These are phyloP conservation scores for Epichloe sylvatica DNA, from an alignment of 2,329 filamentous ascomycete species.

Conservation along the genomic window DNA sequence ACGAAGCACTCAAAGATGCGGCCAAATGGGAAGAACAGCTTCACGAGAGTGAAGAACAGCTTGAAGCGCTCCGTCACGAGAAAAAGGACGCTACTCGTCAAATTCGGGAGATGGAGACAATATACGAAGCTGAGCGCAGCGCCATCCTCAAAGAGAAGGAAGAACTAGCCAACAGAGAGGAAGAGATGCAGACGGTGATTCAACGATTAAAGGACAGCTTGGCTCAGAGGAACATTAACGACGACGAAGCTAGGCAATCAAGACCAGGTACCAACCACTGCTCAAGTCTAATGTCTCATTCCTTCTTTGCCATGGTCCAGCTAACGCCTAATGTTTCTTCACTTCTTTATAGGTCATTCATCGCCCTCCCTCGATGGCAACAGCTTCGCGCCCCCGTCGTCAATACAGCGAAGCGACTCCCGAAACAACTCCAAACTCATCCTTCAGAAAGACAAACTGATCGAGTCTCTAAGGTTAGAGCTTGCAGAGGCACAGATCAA, in stretches of 20 bases:
- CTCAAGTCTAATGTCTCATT: neutral
- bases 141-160: slow-evolving; percentile 86
- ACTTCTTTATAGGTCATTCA: slow-evolving; percentile 29
- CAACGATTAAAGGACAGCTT: slow-evolving; percentile 83
- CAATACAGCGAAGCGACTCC: slow-evolving; percentile 75
- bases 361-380: slow-evolving; percentile 58
- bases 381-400: slow-evolving; percentile 76
- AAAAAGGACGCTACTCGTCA: slow-evolving; percentile 72
- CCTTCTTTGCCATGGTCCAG: neutral
- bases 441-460: slow-evolving; percentile 90
- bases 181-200: slow-evolving; percentile 82
- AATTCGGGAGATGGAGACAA: slow-evolving; percentile 80
- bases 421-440: slow-evolving; percentile 80
- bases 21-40: slow-evolving; percentile 73
- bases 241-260: slow-evolving; percentile 43
- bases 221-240: slow-evolving; percentile 52
- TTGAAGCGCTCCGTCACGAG: slow-evolving; percentile 69
- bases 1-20: slow-evolving; percentile 74
- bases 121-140: slow-evolving; percentile 81
- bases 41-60: slow-evolving; percentile 73
- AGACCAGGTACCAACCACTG: slow-evolving; percentile 37
- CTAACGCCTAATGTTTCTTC: slow-evolving; percentile 8
- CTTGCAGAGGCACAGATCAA: slow-evolving; percentile 93
- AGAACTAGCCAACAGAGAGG: slow-evolving; percentile 67
- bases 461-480: slow-evolving; percentile 82